phyloP scores from a whole-genome alignment of 2,329 filamentous ascomycete species.

The Verticillium albo-atrum region DNA sequence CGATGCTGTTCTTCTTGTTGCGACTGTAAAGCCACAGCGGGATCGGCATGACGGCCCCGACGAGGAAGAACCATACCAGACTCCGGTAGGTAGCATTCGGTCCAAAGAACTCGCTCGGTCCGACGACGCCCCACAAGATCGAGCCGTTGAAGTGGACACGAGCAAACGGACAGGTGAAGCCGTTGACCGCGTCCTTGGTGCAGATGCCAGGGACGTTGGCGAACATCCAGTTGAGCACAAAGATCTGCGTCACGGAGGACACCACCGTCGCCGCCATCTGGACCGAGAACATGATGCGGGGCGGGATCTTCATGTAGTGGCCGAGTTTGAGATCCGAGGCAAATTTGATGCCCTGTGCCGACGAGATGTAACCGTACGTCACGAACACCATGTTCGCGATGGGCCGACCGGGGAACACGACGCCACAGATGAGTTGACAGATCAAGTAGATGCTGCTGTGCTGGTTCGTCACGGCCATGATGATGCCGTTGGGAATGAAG shows the following conservation, averaged over 20 bases:
- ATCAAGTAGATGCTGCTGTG: constrained; percentile 84
- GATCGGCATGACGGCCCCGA: constrained; percentile 71
- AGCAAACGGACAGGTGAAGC: constrained; percentile 83
- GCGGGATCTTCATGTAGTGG: constrained; percentile 85
- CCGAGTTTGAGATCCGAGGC: constrained; percentile 82
- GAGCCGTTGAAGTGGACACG: constrained; percentile 87
- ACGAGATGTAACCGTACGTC: constrained; percentile 86
- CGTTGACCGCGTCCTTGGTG: constrained; percentile 74
- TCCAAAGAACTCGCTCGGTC: constrained; percentile 78
- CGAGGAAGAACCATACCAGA: constrained; percentile 76
- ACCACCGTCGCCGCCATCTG: constrained; percentile 73
- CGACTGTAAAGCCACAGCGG: constrained; percentile 68
- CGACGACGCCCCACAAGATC: constrained; percentile 86
- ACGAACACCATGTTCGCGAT: constrained; percentile 94
- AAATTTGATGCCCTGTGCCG: constrained; percentile 85
- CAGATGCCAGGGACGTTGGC: constrained; percentile 71
- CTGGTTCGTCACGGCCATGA: constrained; percentile 90
- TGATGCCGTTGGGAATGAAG: constrained; percentile 87
- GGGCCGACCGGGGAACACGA: constrained; percentile 76
- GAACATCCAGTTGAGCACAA: constrained; percentile 89
- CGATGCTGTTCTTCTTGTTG: constrained; percentile 53
- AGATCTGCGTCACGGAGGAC: constrained; percentile 76
- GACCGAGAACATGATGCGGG: constrained; percentile 71
- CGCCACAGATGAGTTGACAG: constrained; percentile 79
- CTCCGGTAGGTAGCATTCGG: constrained; percentile 67